Evolutionary conservation across 2,329 filamentous ascomycete species (phyloP).

Genomic region (Talaromyces sp.): DNA sequence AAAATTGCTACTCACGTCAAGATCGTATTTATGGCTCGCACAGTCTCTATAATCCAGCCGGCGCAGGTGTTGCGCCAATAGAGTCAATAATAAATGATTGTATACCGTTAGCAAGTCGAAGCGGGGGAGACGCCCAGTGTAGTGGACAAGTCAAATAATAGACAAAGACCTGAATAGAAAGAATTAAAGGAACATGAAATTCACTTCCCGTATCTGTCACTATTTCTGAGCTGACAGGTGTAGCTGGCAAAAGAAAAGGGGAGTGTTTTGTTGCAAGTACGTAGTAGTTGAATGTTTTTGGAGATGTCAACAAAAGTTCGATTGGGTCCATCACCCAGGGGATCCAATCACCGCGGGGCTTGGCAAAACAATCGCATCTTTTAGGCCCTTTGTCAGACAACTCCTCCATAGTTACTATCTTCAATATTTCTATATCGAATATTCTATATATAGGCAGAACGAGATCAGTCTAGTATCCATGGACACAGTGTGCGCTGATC

Average conservation of each 20-base stretch:
- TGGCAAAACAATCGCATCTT: not conserved
- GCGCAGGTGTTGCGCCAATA: not conserved
- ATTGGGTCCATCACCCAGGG: slow-evolving; percentile 10
- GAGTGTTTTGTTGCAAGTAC: not conserved
- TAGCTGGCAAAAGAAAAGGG: not conserved
- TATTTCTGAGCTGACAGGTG: not conserved
- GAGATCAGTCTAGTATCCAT: too few species aligned
- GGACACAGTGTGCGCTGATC: too few species aligned
- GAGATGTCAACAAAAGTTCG: slow-evolving; percentile 15
- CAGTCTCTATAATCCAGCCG: not conserved
- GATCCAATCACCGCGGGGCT: slow-evolving; percentile 5
- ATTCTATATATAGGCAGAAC: too few species aligned
- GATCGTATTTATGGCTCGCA: not conserved
- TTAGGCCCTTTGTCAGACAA: too few species aligned
- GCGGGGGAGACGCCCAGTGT: slow-evolving; percentile 4
- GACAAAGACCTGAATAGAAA: not conserved
- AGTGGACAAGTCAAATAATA: not conserved
- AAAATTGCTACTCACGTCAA: not conserved
- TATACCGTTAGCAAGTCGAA: slow-evolving; percentile 4
- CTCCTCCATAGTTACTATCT: too few species aligned
- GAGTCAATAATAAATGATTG: not conserved
- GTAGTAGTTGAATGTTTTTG: not conserved
- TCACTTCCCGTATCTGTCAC: not conserved
- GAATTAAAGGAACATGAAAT: not conserved
- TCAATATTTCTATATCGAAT: too few species aligned